These are phyloP conservation scores for Gossypium thurberi DNA, from an alignment of 345 rosid species.

Conservation along the genomic window DNA sequence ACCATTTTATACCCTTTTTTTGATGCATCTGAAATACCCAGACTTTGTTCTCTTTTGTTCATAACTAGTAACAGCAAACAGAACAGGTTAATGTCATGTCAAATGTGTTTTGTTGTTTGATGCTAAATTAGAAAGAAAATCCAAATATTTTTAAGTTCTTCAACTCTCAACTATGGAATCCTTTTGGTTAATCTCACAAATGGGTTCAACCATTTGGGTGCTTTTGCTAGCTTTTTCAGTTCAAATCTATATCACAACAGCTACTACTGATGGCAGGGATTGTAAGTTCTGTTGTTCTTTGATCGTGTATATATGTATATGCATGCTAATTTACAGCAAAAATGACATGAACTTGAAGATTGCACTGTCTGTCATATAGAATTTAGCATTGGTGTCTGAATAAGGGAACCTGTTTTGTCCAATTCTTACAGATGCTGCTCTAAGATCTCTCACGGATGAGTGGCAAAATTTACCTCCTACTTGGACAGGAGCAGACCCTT, in stretches of 20 bases:
- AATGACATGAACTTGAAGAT: background rate
- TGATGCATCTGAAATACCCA: background rate
- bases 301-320: background rate
- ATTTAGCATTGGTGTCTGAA: background rate
- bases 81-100: background rate
- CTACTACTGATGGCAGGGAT: conserved; percentile 21
- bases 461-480: conserved; percentile 53
- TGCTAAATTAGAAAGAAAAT: conserved; percentile 8
- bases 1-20: background rate
- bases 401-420: background rate
- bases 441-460: conserved; percentile 28
- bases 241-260: conserved; percentile 17
- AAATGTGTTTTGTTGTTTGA: background rate
- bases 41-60: background rate
- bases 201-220: conserved; percentile 31
- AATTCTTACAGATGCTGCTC: conserved; percentile 34
- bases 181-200: conserved; percentile 16
- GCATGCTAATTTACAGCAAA: background rate
- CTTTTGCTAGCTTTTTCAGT: conserved; percentile 25
- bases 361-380: background rate
- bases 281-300: conserved; percentile 23
- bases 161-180: background rate
- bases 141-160: background rate
- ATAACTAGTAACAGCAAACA: background rate
- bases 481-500: conserved; percentile 76